Evolutionary conservation across 768 basidiomycete species (phyloP).

Genomic region (Coprinopsis cinerea): DNA sequence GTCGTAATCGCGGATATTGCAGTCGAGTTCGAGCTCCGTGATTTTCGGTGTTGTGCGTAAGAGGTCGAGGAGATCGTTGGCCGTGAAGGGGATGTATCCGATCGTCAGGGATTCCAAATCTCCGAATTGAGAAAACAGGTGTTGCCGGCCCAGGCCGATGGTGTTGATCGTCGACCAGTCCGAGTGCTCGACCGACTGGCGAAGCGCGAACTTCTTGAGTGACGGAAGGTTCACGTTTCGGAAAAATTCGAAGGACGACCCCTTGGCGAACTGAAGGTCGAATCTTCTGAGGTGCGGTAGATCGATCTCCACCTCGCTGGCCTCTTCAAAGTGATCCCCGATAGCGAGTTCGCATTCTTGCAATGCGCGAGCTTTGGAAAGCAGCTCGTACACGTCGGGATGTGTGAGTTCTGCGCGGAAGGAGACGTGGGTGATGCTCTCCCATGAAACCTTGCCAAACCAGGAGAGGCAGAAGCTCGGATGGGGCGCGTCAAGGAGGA

Average conservation of each 20-base stretch:
- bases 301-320: neutral
- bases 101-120: neutral
- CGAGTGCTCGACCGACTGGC: neutral
- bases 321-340: neutral
- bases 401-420: neutral
- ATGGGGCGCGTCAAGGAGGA: no score
- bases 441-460: neutral
- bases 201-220: neutral
- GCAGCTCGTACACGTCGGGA: neutral
- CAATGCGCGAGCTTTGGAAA: neutral
- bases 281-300: neutral
- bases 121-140: neutral
- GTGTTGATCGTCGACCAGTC: neutral
- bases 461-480: no score
- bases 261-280: neutral
- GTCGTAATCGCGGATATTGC: neutral
- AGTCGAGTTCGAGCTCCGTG: neutral
- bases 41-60: neutral
- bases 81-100: neutral
- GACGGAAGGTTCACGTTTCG: neutral
- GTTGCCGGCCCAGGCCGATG: neutral
- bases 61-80: neutral
- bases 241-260: neutral
- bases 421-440: neutral
- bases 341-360: neutral